Base-by-base conservation (phyloP, 345 rosid species). In the Atalantia buxifolia region DNA sequence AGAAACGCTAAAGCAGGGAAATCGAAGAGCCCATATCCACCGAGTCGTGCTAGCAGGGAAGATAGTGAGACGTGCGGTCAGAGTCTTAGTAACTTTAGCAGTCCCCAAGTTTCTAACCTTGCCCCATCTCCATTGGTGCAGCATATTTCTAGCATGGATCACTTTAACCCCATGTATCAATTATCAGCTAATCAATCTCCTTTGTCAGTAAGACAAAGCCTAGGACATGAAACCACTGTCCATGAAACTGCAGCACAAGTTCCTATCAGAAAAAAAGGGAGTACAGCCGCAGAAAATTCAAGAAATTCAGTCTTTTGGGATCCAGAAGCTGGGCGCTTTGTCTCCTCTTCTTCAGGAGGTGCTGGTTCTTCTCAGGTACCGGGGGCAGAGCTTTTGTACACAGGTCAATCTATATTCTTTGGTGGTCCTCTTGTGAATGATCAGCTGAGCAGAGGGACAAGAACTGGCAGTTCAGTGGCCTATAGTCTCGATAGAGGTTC, bases 261-360 rank as follows among this genome's bases (percentile, higher is more conserved):
- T 80, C 88, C 88, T 19, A n/a, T 35, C 50, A 80, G 92, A 82
- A 86, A 83, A 70, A 84, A 84, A 77, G n/a, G 55, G 7, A 79
- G 85, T 45, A 53, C 22, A 16, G 50, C 75, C 25, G 53, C 77
- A 57, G 91, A 88, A 79, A 87, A 68, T 77, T 63, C 80, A 9
- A 87, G 88, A 79, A 85, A 82, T 72, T 86, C 93, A 9, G 95
- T 95, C 7, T 85, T 89, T 72, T 93, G 98, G 98, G 95, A 95
- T 85, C 95, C 84, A 62, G 94, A 92, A 83, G 98, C 98, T 4
- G 95, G 94, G 69, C 90, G 94, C 71, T 95, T 92, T 18, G 91
- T 92, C 35, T 89, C 95, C 33, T 86, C 95, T 0, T 85, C 91
- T 27, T 59, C 86, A 27, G 64, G 78, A 61, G 84, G 66, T 50